Conservation (phyloP, 495 filamentous ascomycete genomes). For the Xylaria curta region DNA sequence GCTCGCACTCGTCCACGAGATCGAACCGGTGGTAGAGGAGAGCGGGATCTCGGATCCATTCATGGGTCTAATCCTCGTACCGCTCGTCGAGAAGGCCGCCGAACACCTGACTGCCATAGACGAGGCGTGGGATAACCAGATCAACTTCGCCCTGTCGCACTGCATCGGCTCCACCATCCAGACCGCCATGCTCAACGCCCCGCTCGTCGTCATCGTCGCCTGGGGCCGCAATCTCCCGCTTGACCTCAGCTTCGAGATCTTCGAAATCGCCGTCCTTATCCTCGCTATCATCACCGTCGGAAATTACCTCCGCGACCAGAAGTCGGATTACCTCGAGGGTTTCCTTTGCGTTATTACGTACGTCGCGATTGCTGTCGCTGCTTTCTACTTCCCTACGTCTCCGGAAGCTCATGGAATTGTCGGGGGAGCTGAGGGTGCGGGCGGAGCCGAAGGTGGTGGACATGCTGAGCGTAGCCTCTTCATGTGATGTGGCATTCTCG, state of each 20-base stretch:
- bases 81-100: constrained; percentile 88
- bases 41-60: constrained; percentile 76
- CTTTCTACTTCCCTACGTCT: constrained; percentile 67
- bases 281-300: constrained; percentile 86
- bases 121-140: constrained; percentile 85
- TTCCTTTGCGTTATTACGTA: constrained; percentile 75
- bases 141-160: constrained; percentile 92
- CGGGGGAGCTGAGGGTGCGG: constrained; percentile 3
- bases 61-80: constrained; percentile 78
- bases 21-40: constrained; percentile 71
- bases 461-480: constrained; percentile 17
- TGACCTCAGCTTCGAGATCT: constrained; percentile 85
- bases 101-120: constrained; percentile 91
- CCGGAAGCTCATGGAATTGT: constrained; percentile 21
- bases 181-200: constrained; percentile 87
- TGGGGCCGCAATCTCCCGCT: constrained; percentile 78
- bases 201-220: constrained; percentile 81
- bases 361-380: constrained; percentile 66
- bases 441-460: constrained; percentile 2
- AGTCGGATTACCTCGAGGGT: constrained; percentile 82
- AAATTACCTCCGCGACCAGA: constrained; percentile 79
- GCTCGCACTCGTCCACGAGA: constrained; percentile 81
- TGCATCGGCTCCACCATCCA: constrained; percentile 88
- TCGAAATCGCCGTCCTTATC: constrained; percentile 87
- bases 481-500: background rate